Evolutionary conservation across 805 yeast genomes (phyloP), one percentile per base, ranked within the genome.

Genomic region (Sugiyamaella valdiviana): DNA sequence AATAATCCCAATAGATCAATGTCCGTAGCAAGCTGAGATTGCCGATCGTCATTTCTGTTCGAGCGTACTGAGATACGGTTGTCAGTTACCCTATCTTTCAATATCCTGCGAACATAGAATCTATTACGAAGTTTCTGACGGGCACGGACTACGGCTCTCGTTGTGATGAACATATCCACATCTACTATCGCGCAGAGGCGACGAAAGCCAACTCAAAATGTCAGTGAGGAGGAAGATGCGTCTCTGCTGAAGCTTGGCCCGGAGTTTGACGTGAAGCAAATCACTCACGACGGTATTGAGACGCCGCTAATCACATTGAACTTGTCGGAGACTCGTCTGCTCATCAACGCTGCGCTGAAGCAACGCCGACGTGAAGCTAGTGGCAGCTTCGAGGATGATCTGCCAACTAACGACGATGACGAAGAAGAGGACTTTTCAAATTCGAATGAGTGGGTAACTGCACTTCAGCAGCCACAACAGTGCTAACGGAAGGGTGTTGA

Each of bases 81-180:
- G n/a, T n/a, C n/a, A n/a, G n/a, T n/a, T n/a, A n/a, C n/a, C n/a
- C n/a, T n/a, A n/a, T n/a, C n/a, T n/a, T n/a, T n/a, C n/a, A n/a
- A n/a, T n/a, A n/a, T n/a, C n/a, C n/a, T n/a, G n/a, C n/a, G n/a
- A n/a, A n/a, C n/a, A n/a, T n/a, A n/a, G n/a, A n/a, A n/a, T n/a
- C n/a, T n/a, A n/a, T n/a, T n/a, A n/a, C n/a, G n/a, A n/a, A n/a
- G n/a, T n/a, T n/a, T n/a, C n/a, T n/a, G n/a, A n/a, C n/a, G n/a
- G n/a, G n/a, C n/a, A n/a, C n/a, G n/a, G n/a, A n/a, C n/a, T n/a
- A n/a, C n/a, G n/a, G n/a, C n/a, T n/a, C n/a, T n/a, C n/a, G n/a
- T n/a, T n/a, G n/a, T n/a, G n/a, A 88, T 89, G 96, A 89, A 89
- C 65, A 81, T 87, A 36, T 85, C 95, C 35, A 86, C 95, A 36